Percentiles rank a stretch among this genome's conserved stretches.
These are phyloP conservation scores for Aspergillus neoniger DNA, from an alignment of 2,329 filamentous ascomycete genomes.

Conservation along the genomic window DNA sequence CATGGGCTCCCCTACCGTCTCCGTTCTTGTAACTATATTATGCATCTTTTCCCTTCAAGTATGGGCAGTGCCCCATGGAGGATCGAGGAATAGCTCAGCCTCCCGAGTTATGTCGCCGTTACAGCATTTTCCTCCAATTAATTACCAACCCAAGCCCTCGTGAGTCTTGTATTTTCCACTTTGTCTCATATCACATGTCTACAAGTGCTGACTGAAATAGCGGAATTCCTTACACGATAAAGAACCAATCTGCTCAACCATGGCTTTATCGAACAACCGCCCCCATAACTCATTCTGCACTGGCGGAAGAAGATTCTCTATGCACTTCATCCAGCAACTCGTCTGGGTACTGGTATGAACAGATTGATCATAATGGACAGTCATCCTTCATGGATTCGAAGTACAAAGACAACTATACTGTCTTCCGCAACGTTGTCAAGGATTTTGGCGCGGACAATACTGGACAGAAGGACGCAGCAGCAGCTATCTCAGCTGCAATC, in stretches of 20 bases:
- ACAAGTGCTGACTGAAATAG: constrained; percentile 4
- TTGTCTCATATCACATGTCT: not conserved
- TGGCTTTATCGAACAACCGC: constrained; percentile 17
- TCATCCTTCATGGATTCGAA: constrained; percentile 29
- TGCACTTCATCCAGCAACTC: constrained; percentile 13
- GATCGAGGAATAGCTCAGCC: not conserved
- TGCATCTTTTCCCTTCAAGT: constrained; percentile 1
- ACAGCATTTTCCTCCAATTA: constrained; percentile 2
- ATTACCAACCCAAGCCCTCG: constrained; percentile 13
- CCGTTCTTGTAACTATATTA: not conserved
- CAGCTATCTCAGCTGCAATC: constrained; percentile 34
- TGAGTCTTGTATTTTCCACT: constrained; percentile 3
- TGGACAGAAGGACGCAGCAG: constrained; percentile 30
- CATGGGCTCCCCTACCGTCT: not conserved
- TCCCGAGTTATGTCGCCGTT: not conserved
- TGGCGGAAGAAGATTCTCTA: not conserved
- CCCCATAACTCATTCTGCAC: constrained; percentile 12
- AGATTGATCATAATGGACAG: constrained; percentile 31
- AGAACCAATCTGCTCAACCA: constrained; percentile 21
- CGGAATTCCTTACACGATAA: constrained; percentile 23
- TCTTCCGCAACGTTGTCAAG: constrained; percentile 41
- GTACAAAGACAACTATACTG: constrained; percentile 33
- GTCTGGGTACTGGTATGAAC: constrained; percentile 31
- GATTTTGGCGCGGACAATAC: constrained; percentile 39
- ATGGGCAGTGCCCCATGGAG: constrained; percentile 4